A percentile compares a stretch with the other conserved stretches of the same genome.
Conservation (phyloP, 2,329 filamentous ascomycete species). For the Capronia americana region DNA sequence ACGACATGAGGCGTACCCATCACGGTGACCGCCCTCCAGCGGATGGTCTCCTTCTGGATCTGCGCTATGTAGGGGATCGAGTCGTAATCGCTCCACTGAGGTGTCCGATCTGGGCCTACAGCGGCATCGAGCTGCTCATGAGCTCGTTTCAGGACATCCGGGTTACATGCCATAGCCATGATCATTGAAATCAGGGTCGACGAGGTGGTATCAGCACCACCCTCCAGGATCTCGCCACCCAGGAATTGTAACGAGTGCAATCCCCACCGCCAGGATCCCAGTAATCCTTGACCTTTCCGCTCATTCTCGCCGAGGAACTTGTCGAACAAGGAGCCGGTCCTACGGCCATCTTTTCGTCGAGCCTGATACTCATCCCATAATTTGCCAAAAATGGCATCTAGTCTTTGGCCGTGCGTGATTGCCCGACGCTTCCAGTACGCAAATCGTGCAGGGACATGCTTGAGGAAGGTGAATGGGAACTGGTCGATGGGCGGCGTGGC, state of each 20-base stretch:
- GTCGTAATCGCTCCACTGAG: conserved; percentile 41
- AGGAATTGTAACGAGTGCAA: neutral
- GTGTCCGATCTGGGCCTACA: conserved; percentile 44
- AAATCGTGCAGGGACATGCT: conserved; percentile 49
- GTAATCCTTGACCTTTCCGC: too few species aligned
- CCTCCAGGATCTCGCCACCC: conserved; percentile 36
- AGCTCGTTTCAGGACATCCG: conserved; percentile 36
- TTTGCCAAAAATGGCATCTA: conserved; percentile 50
- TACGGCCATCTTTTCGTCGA: conserved; percentile 9
- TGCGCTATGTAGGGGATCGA: conserved; percentile 43
- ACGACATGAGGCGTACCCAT: conserved; percentile 53
- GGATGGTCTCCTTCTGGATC: conserved; percentile 46
- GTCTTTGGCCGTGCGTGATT: conserved; percentile 45
- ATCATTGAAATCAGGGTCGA: conserved; percentile 41
- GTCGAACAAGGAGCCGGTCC: too few species aligned
- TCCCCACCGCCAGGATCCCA: too few species aligned
- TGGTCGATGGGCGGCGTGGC: conserved; percentile 57
- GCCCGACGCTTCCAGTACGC: conserved; percentile 47
- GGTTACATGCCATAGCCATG: conserved; percentile 39
- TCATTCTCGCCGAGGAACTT: too few species aligned
- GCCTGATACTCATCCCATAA: neutral
- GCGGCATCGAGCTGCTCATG: conserved; percentile 44
- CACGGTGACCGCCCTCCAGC: conserved; percentile 46
- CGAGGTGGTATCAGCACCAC: conserved; percentile 35
- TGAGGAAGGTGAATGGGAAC: conserved; percentile 48